phyloP scores from a whole-genome alignment of 306 rosid species.

The Quillaja saponaria region DNA sequence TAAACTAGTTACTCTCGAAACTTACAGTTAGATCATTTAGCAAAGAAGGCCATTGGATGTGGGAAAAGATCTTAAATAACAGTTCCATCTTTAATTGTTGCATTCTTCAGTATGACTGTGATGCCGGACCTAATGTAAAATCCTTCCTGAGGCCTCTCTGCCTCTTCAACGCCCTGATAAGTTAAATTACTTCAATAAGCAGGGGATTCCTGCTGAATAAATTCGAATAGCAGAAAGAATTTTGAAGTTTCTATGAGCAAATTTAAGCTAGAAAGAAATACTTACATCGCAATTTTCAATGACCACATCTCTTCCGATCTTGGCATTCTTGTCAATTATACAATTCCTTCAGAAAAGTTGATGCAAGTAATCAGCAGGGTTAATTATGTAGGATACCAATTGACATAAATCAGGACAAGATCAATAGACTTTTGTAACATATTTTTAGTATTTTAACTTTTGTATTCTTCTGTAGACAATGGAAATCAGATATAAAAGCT shows the following conservation, averaged over 20 bases:
- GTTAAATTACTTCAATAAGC: constrained; percentile 22
- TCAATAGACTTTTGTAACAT: background rate
- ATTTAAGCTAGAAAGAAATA: constrained; percentile 4
- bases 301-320: constrained; percentile 78
- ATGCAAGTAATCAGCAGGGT: constrained; percentile 22
- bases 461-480: background rate
- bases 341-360: constrained; percentile 59
- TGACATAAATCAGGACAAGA: background rate
- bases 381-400: background rate
- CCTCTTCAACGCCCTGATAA: constrained; percentile 85
- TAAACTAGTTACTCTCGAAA: constrained; percentile 22
- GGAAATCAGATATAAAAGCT: background rate
- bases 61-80: constrained; percentile 43
- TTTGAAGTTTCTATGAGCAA: background rate
- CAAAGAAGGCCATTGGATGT: background rate
- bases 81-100: constrained; percentile 78
- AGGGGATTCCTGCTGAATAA: constrained; percentile 6
- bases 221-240: background rate
- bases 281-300: constrained; percentile 79
- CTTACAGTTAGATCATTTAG: constrained; percentile 16
- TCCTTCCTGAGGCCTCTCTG: constrained; percentile 71
- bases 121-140: constrained; percentile 79
- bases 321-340: constrained; percentile 96
- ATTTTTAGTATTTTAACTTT: background rate
- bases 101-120: constrained; percentile 67